Evolutionary conservation across 116 monocot genomes (phyloP), one percentile per base, ranked within the genome.

Genomic region (Cymodocea nodosa): DNA sequence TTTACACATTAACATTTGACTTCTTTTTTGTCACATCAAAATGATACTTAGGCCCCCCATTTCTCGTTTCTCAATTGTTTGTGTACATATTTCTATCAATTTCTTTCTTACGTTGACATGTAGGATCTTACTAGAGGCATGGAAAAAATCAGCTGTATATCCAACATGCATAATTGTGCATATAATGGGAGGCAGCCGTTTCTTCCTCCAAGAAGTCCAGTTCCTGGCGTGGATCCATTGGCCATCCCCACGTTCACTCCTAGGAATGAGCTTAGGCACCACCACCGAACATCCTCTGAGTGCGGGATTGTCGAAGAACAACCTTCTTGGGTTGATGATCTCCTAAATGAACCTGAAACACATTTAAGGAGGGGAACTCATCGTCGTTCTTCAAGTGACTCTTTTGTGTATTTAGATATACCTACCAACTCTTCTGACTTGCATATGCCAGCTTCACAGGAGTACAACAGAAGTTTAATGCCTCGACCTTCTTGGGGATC

Each of bases 291-390:
- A 61, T 82, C 87, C 30, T 94, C 94, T 2, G 94, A 86, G 77
- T 84, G 94, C 65, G 82, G 87, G 71, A 70, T 89, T 22, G 74
- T 94, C n/a, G 94, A 94, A 58, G 94, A 94, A 63, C 94, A 94
- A 65, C 94, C 94, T 34, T 89, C 83, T 35, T 94, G 94, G 94
- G 84, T 94, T 6, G 94, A 94, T 61, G 94, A 94, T 49, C 75
- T 94, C 35, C 94, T 94, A 17, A 75, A 84, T 68, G 94, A 94
- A 64, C 94, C 94, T 0, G 94, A 94, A 56, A 79, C 77, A 30
- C 90, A 89, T 10, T 79, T 78, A 30, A 78, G 63, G 62, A 84
- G 67, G 71, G 87, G 77, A 53, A 60, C 62, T 30, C 94, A 94
- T 75, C 68, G 90, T 6, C 81, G 94, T 36, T 94, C 90, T 6